Conservation (phyloP, 208 protist species). For the Trypanosoma avium region DNA sequence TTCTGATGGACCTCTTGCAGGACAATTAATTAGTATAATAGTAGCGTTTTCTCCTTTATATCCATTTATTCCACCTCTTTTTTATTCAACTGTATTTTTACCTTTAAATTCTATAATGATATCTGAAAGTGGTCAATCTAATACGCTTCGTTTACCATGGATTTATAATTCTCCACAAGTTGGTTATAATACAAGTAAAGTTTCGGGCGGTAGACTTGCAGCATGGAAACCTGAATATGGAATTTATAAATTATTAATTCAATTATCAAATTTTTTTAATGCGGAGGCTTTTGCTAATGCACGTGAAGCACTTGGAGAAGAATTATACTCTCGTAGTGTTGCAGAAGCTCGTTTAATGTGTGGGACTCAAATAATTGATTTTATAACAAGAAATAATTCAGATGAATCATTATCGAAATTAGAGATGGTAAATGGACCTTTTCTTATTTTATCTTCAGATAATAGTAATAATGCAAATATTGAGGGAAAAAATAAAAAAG, state of each 20-base stretch:
- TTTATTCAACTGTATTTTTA: conserved; percentile 40
- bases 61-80: conserved; percentile 41
- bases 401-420: not conserved
- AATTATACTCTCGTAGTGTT: conserved; percentile 28
- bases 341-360: conserved; percentile 16
- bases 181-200: not conserved
- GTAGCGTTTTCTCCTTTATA: conserved; percentile 45
- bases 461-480: not conserved
- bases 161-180: conserved; percentile 3
- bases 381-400: not conserved
- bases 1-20: conserved; percentile 45
- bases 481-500: not conserved
- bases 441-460: conserved; percentile 10
- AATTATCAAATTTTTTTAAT: conserved; percentile 41
- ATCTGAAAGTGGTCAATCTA: conserved; percentile 33
- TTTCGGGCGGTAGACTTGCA: not conserved
- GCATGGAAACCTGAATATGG: conserved; percentile 31
- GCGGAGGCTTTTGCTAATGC: conserved; percentile 30
- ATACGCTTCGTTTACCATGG: conserved; percentile 37
- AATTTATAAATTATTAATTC: conserved; percentile 22
- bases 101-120: conserved; percentile 38
- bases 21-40: conserved; percentile 35
- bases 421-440: conserved; percentile 13
- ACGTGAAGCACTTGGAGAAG: conserved; percentile 28
- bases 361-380: conserved; percentile 17